Conservation (phyloP, 2,329 filamentous ascomycete genomes). For the Trichoderma simmonsii region DNA sequence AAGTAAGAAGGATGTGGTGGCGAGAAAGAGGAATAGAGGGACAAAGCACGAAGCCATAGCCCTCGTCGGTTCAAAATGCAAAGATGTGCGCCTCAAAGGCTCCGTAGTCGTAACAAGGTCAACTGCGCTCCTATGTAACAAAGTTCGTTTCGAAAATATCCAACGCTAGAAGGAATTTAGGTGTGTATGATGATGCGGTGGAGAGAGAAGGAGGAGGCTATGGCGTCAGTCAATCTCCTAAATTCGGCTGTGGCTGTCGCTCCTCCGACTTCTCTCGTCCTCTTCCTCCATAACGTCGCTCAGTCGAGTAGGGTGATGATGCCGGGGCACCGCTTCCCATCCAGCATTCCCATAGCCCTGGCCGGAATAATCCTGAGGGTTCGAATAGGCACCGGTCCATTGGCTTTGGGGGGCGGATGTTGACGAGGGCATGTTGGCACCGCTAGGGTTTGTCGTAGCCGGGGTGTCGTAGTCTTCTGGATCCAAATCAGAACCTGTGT, state of each 20-base stretch:
- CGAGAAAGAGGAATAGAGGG: background rate
- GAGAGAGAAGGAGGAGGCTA: background rate
- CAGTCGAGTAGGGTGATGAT: constrained; percentile 83
- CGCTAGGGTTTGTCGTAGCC: constrained; percentile 41
- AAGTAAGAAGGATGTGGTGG: background rate
- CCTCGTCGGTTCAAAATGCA: constrained; percentile 9
- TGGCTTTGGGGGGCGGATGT: constrained; percentile 33
- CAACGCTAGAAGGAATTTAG: constrained; percentile 7
- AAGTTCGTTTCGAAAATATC: constrained; percentile 2
- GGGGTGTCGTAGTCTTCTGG: constrained; percentile 58
- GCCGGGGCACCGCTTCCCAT: constrained; percentile 74
- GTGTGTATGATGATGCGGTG: background rate
- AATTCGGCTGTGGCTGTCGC: constrained; percentile 60
- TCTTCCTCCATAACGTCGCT: constrained; percentile 88
- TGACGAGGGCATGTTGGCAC: constrained; percentile 30
- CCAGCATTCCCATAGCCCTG: constrained; percentile 63
- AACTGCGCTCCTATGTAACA: constrained; percentile 3
- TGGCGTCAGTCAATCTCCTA: constrained; percentile 27
- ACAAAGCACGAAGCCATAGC: background rate
- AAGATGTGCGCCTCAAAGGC: background rate
- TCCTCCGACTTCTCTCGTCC: constrained; percentile 75
- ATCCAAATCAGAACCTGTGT: constrained; percentile 49
- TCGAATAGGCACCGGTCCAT: constrained; percentile 43
- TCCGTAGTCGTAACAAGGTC: constrained; percentile 5
- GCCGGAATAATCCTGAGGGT: constrained; percentile 61